Evolutionary conservation across 2,329 filamentous ascomycete species (phyloP), one percentile per base, ranked within the genome.

Genomic region (Pestalotiopsis sp.): DNA sequence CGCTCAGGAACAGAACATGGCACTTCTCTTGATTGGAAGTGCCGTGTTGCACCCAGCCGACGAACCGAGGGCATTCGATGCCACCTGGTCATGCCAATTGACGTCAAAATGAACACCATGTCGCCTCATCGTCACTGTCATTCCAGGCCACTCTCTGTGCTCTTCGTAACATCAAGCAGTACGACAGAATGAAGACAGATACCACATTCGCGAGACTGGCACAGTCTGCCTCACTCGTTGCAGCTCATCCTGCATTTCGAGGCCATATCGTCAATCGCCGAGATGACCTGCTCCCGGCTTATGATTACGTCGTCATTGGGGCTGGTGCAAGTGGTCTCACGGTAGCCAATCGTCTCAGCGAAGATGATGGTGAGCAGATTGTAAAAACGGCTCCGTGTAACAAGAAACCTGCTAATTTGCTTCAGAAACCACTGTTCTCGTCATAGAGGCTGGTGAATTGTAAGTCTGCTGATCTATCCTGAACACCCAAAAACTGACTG

Each of bases 311-410:
- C 25, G 69, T 77, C 17, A 68, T 76, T 14, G 75, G 76, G 9
- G 73, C 72, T 11, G 76, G 76, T 7, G 72, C 76, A 41, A 72
- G 74, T 13, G 75, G 75, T 4, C 71, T 76, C 1, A 73, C 75
- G 1, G 68, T 77, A 49, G 75, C 75, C 2, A 77, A 75, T 41
- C 70, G 76, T 12, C 61, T 78, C 17, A 73, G 73, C 6, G 73
- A 75, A 64, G 57, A 77, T 57, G 63, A 68, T 3, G 71, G 78
- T 57, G 73, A 79, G 36, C 73, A 73, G 4, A 78, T 20, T 83
- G n/a, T n/a, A 14, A 65, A 52, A 84, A n/a, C 36, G 25, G 52
- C 39, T 36, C 11, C 23, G 13, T 23, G 3, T 14, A 49, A 9
- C 7, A 7, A 2, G 12, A 25, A n/a, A 52, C 25, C 12, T 52